These are phyloP conservation scores for Ascochyta viciae-villosae DNA, from an alignment of 2,329 filamentous ascomycete species.

Conservation along the genomic window DNA sequence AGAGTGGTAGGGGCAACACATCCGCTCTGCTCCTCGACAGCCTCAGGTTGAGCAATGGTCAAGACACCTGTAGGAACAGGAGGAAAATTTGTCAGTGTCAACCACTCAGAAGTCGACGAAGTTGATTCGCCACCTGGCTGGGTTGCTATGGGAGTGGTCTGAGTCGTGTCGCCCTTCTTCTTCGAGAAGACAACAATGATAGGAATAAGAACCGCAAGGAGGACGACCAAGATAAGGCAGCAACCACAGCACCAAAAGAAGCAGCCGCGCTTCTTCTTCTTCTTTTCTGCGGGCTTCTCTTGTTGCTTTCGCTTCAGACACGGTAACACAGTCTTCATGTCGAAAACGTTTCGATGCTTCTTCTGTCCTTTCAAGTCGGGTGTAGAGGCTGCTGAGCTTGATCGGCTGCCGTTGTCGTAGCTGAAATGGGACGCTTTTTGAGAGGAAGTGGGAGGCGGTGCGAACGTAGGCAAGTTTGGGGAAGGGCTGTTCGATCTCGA, in stretches of 20 bases:
- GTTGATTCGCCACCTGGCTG: constrained; percentile 25
- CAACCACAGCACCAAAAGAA: constrained; percentile 48
- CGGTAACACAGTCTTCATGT: constrained; percentile 33
- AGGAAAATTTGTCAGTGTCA: constrained; percentile 86
- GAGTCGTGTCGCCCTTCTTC: constrained; percentile 49
- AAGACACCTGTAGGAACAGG: constrained; percentile 84
- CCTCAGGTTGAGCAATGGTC: constrained; percentile 77
- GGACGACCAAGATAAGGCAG: constrained; percentile 41
- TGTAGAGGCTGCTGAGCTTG: constrained; percentile 31
- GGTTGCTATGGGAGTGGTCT: constrained; percentile 12
- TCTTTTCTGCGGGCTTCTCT: constrained; percentile 26
- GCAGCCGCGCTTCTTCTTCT: constrained; percentile 41
- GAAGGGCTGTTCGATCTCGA: constrained; percentile 24
- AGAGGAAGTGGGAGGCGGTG: constrained; percentile 39
- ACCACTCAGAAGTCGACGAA: constrained; percentile 62
- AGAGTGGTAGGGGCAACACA: constrained; percentile 76
- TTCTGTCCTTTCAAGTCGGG: constrained; percentile 36
- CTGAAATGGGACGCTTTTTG: constrained; percentile 36
- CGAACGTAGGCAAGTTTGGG: constrained; percentile 37
- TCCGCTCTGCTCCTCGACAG: constrained; percentile 66
- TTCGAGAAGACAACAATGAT: constrained; percentile 45
- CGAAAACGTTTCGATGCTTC: constrained; percentile 41
- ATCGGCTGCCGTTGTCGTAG: constrained; percentile 35
- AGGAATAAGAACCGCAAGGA: constrained; percentile 51
- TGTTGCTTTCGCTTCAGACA: constrained; percentile 28